These are phyloP conservation scores for Penicillium aurantiogriseum DNA, from an alignment of 2,329 filamentous ascomycete genomes.

Conservation along the genomic window DNA sequence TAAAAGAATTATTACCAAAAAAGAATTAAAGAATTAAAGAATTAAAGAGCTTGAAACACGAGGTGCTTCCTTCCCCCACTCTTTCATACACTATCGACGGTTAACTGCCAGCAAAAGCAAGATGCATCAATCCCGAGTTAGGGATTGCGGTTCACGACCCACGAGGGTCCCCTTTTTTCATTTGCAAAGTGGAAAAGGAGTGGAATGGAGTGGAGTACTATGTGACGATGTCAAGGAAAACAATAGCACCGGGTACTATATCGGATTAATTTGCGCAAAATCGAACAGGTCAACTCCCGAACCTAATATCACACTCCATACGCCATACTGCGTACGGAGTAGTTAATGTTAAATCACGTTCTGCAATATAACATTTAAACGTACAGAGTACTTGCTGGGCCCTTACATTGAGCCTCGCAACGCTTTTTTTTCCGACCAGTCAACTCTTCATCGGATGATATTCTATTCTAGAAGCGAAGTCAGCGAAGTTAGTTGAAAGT, in stretches of 20 bases:
- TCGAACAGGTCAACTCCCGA: neutral
- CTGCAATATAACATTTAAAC: neutral
- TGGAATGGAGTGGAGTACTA: slow-evolving; percentile 1
- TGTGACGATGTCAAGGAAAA: slow-evolving; percentile 7
- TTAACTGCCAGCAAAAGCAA: slow-evolving; percentile 9
- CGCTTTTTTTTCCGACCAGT: neutral
- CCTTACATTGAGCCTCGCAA: neutral
- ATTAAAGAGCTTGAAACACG: slow-evolving; percentile 3
- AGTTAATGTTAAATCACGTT: neutral
- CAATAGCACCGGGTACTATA: neutral
- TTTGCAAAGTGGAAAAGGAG: slow-evolving; percentile 16
- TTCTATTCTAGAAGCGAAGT: neutral
- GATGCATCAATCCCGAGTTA: slow-evolving; percentile 11
- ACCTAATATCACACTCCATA: neutral
- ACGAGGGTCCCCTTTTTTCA: slow-evolving; percentile 16
- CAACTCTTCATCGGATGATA: neutral
- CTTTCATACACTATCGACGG: slow-evolving; percentile 9
- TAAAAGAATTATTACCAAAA: neutral
- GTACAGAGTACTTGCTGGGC: neutral
- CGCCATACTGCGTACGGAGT: neutral
- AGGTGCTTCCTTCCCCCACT: slow-evolving; percentile 1
- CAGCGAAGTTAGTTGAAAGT: neutral
- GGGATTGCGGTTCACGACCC: slow-evolving; percentile 17
- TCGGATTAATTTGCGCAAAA: neutral
- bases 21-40: neutral